Evolutionary conservation across 345 rosid genomes (phyloP), one percentile per base, ranked within the genome.

Genomic region (Eucalyptus pauciflora): DNA sequence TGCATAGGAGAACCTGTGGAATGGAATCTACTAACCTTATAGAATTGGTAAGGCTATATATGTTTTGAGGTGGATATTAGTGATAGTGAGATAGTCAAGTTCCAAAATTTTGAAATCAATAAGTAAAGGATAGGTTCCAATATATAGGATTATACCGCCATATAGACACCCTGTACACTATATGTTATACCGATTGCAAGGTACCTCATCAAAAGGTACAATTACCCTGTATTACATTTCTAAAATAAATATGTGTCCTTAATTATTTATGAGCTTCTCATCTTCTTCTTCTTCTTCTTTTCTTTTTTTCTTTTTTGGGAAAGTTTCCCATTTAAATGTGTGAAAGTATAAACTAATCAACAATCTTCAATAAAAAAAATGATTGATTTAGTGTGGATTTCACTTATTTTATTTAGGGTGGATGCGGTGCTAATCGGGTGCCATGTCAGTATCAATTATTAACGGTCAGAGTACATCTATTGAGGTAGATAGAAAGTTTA

Each of bases 71-170:
- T n/a, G 71, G 10, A 17, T 7, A 64, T n/a, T 13, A 29, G 71
- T 7, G 8, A 7, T 0, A 0, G 3, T n/a, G 29, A 1, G 33
- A 13, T n/a, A 64, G 10, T 64, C 37, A 1, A 64, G 17, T 29
- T 64, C 10, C 71, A 64, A 64, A 64, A 29, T 64, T 64, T 64
- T 15, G 37, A 64, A 29, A 64, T 64, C 18, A 1, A 5, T 64
- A 31, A 64, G 18, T 14, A 64, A 29, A 64, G 0, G 37, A 64
- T 29, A 64, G 71, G 10, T 64, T 64, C 1, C 33, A 14, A 64
- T 15, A 29, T 64, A 7, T 3, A 5, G 18, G 37, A 3, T 64
- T 13, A n/a, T 29, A 7, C 18, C 4, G 1, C 1, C 15, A 0
- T 27, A 5, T 60, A 27, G 31, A 3, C 69, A 62, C 4, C 33